Evolutionary conservation across 768 basidiomycete genomes (phyloP), one percentile per base, ranked within the genome.

Genomic region (Baorangia bicolor): DNA sequence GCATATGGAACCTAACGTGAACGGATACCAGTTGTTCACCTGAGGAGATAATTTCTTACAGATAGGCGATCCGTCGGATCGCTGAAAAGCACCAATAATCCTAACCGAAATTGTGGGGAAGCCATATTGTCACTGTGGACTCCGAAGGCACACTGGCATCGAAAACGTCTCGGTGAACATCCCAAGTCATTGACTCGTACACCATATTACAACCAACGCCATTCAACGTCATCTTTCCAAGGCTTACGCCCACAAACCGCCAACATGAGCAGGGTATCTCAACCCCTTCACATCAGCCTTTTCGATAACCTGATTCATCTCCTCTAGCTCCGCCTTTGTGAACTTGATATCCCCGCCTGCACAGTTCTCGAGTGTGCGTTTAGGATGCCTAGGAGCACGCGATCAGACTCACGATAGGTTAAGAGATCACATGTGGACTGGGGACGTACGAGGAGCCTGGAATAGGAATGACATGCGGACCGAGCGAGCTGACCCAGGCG

Each of bases 381-480:
- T 65, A 20, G 67, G 63, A 16, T 74, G 65, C 31, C 71, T 75
- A 39, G 3, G 11, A 8, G 4, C 9, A 14, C 2, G 5, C 18
- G 4, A 21, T 56, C 45, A 49, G 53, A 33, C 14, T 20, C 35
- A 14, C 3, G 12, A 20, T 44, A 23, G 30, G 48, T 70, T 18
- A 18, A 35, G 14, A 10, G 16, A 41, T 35, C 27, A 37, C 39
- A 79, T 65, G 5, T 69, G 23, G 20, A 37, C 8, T 7, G 16
- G 13, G 30, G 2, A 38, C 73, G 51, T 62, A 76, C 75, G 74
- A 76, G 10, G 76, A 78, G 16, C 82, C 81, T 9, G 80, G 80
- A 37, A 83, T 73, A 1, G 81, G 81, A 51, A 84, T 77, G 39
- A 80, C 75, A 61, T 77, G 73, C 2, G 67, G 47, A 3, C 78